phyloP scores from a whole-genome alignment of 2,329 filamentous ascomycete species.

The Trichoderma arundinaceum region DNA sequence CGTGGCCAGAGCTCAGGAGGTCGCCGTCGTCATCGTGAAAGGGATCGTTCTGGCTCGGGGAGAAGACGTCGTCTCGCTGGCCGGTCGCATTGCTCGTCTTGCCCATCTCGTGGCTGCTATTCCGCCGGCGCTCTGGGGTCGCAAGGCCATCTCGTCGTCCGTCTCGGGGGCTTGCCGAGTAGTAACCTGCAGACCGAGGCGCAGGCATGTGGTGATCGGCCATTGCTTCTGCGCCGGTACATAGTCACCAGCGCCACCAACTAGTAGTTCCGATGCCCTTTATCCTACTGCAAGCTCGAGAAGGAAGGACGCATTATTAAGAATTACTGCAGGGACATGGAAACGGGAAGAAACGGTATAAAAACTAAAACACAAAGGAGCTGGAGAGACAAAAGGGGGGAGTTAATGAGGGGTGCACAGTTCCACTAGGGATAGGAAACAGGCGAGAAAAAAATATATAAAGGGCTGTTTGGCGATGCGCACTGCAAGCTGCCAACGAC shows the following conservation, averaged over 20 bases:
- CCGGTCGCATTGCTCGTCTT: slow-evolving; percentile 51
- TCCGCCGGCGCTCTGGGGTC: slow-evolving; percentile 31
- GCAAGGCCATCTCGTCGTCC: slow-evolving; percentile 31
- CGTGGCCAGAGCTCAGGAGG: slow-evolving; percentile 9
- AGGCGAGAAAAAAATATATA: background rate
- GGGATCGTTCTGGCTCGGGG: slow-evolving; percentile 33
- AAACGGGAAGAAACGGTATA: background rate
- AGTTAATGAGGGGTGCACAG: slow-evolving; percentile 27
- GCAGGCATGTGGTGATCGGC: slow-evolving; percentile 34
- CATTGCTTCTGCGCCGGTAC: slow-evolving; percentile 35
- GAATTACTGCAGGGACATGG: background rate
- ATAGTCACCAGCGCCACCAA: slow-evolving; percentile 32
- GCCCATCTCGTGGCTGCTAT: slow-evolving; percentile 50
- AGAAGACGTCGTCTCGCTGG: slow-evolving; percentile 34
- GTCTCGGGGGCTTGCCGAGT: slow-evolving; percentile 23
- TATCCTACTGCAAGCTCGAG: slow-evolving; percentile 8
- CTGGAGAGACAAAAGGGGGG: slow-evolving; percentile 8
- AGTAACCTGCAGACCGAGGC: slow-evolving; percentile 30
- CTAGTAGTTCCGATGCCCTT: background rate
- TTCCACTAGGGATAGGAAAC: slow-evolving; percentile 27
- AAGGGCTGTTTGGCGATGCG: slow-evolving; percentile 19
- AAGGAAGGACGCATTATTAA: background rate
- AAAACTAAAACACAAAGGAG: slow-evolving; percentile 10
- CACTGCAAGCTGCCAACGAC: too few relatives aligned
- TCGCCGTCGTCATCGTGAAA: slow-evolving; percentile 28